These are phyloP conservation scores for Acanthamoeba royreba DNA, from an alignment of 208 protist genomes.

Conservation along the genomic window DNA sequence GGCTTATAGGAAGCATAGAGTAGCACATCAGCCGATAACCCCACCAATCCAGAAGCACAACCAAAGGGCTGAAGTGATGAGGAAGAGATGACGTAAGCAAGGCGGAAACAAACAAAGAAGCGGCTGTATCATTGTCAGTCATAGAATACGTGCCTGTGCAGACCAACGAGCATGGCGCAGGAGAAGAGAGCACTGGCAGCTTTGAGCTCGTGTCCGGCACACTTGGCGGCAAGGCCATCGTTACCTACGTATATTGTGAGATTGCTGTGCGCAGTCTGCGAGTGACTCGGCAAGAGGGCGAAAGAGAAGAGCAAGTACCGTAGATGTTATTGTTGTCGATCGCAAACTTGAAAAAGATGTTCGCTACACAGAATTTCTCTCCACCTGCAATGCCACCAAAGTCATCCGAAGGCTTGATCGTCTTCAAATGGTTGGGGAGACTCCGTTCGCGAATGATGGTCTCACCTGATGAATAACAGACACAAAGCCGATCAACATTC, in stretches of 20 bases:
- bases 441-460: conserved; percentile 2
- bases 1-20: background rate
- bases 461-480: background rate
- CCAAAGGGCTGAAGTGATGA: background rate
- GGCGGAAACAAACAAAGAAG: background rate
- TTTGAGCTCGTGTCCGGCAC: conserved; percentile 37
- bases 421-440: background rate
- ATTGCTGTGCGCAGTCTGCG: background rate
- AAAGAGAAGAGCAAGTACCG: background rate
- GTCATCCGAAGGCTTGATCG: background rate
- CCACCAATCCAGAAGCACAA: background rate
- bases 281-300: background rate
- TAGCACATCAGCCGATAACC: conserved; percentile 25
- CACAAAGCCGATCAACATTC: background rate
- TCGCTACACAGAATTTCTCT: conserved; percentile 29
- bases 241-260: background rate
- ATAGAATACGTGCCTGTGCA: background rate
- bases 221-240: background rate
- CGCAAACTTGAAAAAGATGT: conserved; percentile 49
- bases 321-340: conserved; percentile 44
- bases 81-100: background rate
- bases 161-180: background rate
- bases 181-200: background rate
- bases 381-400: conserved; percentile 27
- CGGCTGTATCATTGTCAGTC: background rate